Evolutionary conservation across 306 rosid genomes (phyloP).

Genomic region (Acmispon strigosus): DNA sequence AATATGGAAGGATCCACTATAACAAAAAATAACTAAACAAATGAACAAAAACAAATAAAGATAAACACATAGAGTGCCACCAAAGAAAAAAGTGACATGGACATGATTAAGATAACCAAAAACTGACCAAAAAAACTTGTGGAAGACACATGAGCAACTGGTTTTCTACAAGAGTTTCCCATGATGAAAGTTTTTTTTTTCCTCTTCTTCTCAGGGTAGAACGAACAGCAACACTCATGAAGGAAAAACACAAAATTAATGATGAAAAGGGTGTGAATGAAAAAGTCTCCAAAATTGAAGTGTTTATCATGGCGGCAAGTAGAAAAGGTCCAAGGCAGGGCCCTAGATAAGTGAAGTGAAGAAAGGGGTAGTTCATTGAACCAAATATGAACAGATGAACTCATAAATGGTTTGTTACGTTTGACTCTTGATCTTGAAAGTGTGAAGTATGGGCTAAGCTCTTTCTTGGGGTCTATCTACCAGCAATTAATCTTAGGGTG

Average conservation of each 20-base stretch:
- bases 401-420: no score
- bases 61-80: not conserved
- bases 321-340: constrained; percentile 1
- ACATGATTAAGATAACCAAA: not conserved
- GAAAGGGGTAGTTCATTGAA: not conserved
- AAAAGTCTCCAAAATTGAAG: not conserved
- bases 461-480: no score
- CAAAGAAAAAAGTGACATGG: not conserved
- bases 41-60: not conserved
- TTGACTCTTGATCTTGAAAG: no score
- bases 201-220: not conserved
- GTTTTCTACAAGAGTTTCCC: constrained; percentile 61
- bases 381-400: no score
- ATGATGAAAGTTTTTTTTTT: constrained; percentile 19
- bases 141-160: constrained; percentile 73
- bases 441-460: no score
- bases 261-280: not conserved
- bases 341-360: not conserved
- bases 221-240: not conserved
- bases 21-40: not conserved
- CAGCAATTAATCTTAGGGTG: no score
- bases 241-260: not conserved
- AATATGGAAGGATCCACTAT: not conserved
- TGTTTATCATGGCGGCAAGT: not conserved
- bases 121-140: constrained; percentile 37